Evolutionary conservation across 768 basidiomycete genomes (phyloP), one percentile per base, ranked within the genome.

Genomic region (Auricularia heimuer): DNA sequence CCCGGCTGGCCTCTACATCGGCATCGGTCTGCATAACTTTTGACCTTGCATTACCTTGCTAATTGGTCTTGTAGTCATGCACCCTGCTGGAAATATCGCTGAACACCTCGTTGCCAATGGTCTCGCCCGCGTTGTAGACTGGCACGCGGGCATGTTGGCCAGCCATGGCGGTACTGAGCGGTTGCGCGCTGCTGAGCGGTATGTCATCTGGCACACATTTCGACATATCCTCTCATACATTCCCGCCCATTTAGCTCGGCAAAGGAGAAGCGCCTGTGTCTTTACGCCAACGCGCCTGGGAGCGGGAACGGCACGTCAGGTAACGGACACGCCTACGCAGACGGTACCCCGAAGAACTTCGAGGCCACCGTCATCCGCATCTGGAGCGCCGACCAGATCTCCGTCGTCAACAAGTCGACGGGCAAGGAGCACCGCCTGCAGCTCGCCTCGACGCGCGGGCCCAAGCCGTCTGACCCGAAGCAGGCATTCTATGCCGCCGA

Each of bases 121-220:
- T 35, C 80, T 98, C 1, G 96, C 95, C 18, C 88, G 92, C 65
- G 83, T 98, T 62, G 88, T 98, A 65, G 95, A 96, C 73, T 98
- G 95, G 95, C 96, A 99, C 74, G 94, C 96, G 16, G 95, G 95
- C 24, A 89, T 98, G 83, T 84, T 99, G 24, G 86, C 92, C 1
- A 83, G 81, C 63, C 79, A 82, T 62, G 94, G 94, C 47, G 90
- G 85, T 3, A 92, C 98, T 85, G 93, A 95, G 70, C 86, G 85
- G 51, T 82, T 98, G 35, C 86, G 95, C 62, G 83, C 85, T 1
- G 92, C 92, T 0, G 95, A 98, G 76, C 88, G 82, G 73, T 72
- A 69, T 61, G 60, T 61, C 35, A 18, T 42, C 47, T 21, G 4
- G 21, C 24, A 33, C 24, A 1, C 39, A 7, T 42, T 42, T 42